Conservation (phyloP, 225 moss, liverwort and hornwort genomes). For the Thuidium tamariscinum region DNA sequence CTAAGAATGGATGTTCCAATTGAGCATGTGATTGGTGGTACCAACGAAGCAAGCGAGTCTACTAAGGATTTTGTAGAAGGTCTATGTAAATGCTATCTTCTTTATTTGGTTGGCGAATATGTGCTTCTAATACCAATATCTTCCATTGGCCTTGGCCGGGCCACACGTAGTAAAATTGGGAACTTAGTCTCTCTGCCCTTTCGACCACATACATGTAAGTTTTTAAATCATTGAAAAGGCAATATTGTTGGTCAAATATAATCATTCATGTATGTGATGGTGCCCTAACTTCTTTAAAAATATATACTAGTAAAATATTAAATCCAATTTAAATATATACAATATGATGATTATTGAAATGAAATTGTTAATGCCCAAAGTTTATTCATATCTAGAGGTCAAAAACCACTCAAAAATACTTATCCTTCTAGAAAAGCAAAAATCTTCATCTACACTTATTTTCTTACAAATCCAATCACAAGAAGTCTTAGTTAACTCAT, state of each 20-base stretch:
- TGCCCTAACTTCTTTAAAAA: too few species aligned
- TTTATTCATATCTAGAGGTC: background rate
- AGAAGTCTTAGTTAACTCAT: fast-evolving
- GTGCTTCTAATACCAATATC: constrained; percentile 12
- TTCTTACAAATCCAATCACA: background rate
- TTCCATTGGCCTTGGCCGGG: constrained; percentile 1
- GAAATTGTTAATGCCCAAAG: background rate
- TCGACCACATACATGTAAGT: too few species aligned
- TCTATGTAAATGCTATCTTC: constrained; percentile 3
- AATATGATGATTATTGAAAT: background rate
- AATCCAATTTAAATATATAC: fast-evolving
- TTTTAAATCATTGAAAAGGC: too few species aligned
- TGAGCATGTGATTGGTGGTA: too few species aligned
- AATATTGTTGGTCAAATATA: too few species aligned
- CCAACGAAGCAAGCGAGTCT: too few species aligned
- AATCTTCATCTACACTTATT: background rate
- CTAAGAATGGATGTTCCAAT: too few species aligned
- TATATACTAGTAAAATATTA: background rate
- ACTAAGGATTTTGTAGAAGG: background rate
- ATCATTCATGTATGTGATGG: too few species aligned
- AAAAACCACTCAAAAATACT: fast-evolving
- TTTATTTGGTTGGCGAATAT: constrained; percentile 7
- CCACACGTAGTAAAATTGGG: background rate
- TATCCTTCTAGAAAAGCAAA: fast-evolving
- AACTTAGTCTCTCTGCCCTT: background rate